phyloP scores from a whole-genome alignment of 2,329 filamentous ascomycete genomes.

The Pseudogymnoascus sp. region DNA sequence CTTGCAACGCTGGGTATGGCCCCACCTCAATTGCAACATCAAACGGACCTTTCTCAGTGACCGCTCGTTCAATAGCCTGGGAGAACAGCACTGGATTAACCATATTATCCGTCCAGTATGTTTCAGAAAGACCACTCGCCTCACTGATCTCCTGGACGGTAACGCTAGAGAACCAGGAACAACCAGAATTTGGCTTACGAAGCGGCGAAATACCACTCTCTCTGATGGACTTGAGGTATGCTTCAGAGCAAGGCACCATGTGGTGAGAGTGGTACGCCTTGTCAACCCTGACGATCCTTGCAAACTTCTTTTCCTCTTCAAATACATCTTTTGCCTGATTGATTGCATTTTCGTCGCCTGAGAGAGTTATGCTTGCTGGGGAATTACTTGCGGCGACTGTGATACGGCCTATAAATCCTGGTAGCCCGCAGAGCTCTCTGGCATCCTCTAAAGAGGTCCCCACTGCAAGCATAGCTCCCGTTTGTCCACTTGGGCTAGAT shows the following conservation, averaged over 20 bases:
- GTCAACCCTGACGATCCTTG: constrained; percentile 19
- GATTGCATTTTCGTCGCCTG: constrained; percentile 15
- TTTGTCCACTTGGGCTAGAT: constrained; percentile 23
- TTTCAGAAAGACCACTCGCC: constrained; percentile 7
- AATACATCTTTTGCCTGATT: constrained; percentile 14
- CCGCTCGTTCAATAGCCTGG: constrained; percentile 17
- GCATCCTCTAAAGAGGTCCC: constrained; percentile 24
- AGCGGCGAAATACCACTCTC: constrained; percentile 3
- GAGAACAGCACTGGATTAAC: constrained; percentile 36
- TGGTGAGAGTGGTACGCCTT: constrained; percentile 28
- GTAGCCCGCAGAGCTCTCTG: not conserved
- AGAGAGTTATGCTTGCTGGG: constrained; percentile 22
- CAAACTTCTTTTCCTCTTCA: constrained; percentile 15
- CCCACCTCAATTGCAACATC: constrained; percentile 18
- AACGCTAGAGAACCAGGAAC: constrained; percentile 20
- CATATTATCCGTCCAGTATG: constrained; percentile 41
- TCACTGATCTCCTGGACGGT: constrained; percentile 12
- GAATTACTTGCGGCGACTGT: constrained; percentile 30
- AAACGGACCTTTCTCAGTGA: constrained; percentile 16
- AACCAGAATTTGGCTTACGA: constrained; percentile 17
- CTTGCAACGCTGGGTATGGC: constrained; percentile 31
- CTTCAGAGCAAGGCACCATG: constrained; percentile 25
- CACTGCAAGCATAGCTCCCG: constrained; percentile 48
- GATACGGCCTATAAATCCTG: constrained; percentile 7
- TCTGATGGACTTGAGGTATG: constrained; percentile 17